A percentile compares a stretch with the other conserved stretches of the same genome.
Conservation (phyloP, 306 rosid species). For the Lupinus albus region DNA sequence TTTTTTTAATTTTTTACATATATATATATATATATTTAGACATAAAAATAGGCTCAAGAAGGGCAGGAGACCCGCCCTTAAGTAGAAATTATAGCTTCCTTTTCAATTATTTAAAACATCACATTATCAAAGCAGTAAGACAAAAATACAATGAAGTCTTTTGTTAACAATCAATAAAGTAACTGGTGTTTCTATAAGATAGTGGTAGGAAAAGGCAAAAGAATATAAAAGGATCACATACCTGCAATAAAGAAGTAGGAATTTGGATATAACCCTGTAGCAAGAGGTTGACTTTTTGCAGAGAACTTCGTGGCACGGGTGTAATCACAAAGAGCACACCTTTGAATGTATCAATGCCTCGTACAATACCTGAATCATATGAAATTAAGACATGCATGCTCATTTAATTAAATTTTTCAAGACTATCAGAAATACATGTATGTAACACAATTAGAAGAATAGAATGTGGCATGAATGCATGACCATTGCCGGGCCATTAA, state of each 20-base stretch:
- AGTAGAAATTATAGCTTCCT: neutral
- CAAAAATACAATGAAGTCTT: neutral
- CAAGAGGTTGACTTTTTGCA: constrained; percentile 76
- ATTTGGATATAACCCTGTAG: constrained; percentile 81
- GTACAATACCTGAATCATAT: constrained; percentile 74
- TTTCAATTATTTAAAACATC: neutral
- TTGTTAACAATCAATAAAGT: constrained; percentile 2
- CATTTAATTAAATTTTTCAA: neutral
- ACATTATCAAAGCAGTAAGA: constrained; percentile 13
- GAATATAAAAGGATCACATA: constrained; percentile 37
- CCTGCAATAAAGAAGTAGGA: constrained; percentile 87
- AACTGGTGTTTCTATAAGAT: constrained; percentile 24
- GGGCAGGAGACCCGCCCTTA: too few species aligned
- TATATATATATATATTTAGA: too few species aligned
- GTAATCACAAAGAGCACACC: constrained; percentile 77
- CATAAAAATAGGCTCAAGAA: too few species aligned
- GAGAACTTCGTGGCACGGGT: constrained; percentile 71
- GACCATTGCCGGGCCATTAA: neutral
- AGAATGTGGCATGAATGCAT: neutral
- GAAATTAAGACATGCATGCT: constrained; percentile 34
- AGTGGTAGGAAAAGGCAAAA: constrained; percentile 32
- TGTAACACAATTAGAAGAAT: constrained; percentile 27
- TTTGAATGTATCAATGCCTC: constrained; percentile 76
- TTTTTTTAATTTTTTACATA: too few species aligned
- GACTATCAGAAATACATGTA: constrained; percentile 22